Percentiles rank a stretch among this genome's conserved stretches.
phyloP scores from a whole-genome alignment of 305 asterid species.

The Fraxinus paxiana region DNA sequence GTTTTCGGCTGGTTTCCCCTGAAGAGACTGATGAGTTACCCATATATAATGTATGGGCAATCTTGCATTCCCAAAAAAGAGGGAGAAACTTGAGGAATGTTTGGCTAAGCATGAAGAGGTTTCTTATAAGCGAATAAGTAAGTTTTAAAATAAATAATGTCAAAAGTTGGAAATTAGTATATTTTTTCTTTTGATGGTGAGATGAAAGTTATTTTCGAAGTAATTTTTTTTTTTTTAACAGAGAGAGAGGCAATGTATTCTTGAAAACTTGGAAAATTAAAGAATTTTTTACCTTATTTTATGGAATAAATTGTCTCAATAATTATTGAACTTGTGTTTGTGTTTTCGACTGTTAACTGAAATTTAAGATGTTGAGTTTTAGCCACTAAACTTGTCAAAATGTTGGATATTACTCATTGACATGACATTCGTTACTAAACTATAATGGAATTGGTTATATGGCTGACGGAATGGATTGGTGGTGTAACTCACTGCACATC shows the following conservation, averaged over 20 bases:
- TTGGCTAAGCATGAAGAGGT: neutral
- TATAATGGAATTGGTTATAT: no score
- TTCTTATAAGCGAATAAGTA: neutral
- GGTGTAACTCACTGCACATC: no score
- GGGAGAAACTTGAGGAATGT: neutral
- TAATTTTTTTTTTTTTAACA: neutral
- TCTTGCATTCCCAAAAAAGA: neutral
- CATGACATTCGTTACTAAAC: no score
- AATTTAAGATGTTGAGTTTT: no score
- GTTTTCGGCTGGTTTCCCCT: neutral
- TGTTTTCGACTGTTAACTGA: no score
- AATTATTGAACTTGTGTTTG: no score
- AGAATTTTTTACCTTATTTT: neutral
- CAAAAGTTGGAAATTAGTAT: neutral
- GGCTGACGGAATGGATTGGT: no score
- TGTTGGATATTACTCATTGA: no score
- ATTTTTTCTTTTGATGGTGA: neutral
- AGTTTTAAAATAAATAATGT: neutral
- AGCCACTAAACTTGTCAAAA: no score
- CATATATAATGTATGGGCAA: neutral
- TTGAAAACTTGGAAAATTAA: neutral
- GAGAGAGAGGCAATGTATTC: neutral
- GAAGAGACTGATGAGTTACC: neutral
- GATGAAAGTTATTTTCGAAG: neutral
- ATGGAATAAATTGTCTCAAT: no score